Conservation (phyloP, 768 basidiomycete species). For the Gloeophyllum trabeum region DNA sequence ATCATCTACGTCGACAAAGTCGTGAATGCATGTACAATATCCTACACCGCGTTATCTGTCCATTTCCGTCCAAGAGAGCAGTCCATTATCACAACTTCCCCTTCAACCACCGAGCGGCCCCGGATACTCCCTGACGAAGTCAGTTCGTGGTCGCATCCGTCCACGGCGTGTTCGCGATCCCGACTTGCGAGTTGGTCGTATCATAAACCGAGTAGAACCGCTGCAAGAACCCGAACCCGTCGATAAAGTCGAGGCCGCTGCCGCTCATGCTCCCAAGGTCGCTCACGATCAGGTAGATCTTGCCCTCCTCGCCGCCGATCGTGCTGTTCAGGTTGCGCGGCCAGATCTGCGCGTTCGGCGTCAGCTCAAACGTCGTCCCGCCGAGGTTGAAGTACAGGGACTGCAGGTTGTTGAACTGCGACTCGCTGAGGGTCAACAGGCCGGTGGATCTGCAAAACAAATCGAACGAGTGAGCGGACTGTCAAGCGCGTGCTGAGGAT, state of each 20-base stretch:
- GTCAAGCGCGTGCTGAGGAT: too few relatives aligned
- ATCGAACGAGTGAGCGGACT: too few relatives aligned
- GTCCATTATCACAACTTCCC: too few relatives aligned
- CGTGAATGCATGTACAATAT: too few relatives aligned
- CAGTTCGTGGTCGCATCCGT: constrained; percentile 12
- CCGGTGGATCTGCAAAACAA: too few relatives aligned
- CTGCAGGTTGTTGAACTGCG: background rate
- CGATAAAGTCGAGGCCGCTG: too few relatives aligned
- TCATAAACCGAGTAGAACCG: constrained; percentile 12
- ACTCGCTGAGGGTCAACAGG: background rate
- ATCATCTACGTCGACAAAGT: too few relatives aligned
- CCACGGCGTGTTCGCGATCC: constrained; percentile 12
- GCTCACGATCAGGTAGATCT: constrained; percentile 8
- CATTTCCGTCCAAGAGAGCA: too few relatives aligned
- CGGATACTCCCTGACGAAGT: constrained; percentile 10
- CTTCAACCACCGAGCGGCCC: too few relatives aligned
- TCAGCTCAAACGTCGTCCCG: constrained; percentile 1
- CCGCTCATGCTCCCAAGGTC: too few relatives aligned
- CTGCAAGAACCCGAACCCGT: constrained; percentile 3
- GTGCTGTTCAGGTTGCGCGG: constrained; percentile 7
- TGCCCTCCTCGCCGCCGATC: constrained; percentile 5
- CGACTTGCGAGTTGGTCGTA: constrained; percentile 9
- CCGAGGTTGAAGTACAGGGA: constrained; percentile 3
- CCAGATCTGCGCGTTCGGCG: constrained; percentile 2
- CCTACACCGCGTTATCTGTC: too few relatives aligned